Base-by-base conservation (phyloP, 108 stramenopile genomes). In the Nitzschia sp. region DNA sequence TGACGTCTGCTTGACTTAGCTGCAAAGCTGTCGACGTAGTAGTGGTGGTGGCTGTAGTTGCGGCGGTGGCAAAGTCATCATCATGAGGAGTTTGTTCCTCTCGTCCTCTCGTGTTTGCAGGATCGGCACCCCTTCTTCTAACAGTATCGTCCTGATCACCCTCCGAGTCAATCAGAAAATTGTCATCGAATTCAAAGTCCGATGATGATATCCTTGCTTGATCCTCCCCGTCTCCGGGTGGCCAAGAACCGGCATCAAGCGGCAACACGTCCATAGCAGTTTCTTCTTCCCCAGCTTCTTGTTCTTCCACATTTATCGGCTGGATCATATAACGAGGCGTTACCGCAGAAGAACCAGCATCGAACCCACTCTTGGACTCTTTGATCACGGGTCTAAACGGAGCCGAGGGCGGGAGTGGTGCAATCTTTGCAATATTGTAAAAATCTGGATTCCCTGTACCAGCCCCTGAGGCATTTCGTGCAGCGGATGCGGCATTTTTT, bases 381-480 rank as follows among this genome's bases (percentile, higher is more conserved):
- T 58, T 16, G 15, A 52, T 8, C 22, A 48, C 47, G 5, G 58
- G 57, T 25, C 32, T 45, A 9, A 59, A 59, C 13, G 56, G 68
- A n/a, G 58, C 8, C 23, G 68, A 69, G 3, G 31, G 27, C 22
- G 77, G 77, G 5, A 78, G 45, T 17, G 77, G 77, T n/a, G 65
- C 58, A 34, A 72, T 46, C 46, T 68, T 61, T 4, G 11, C 25
- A 22, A 78, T 68, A 11, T n/a, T 27, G 41, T 78, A 53, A 48
- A 78, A 78, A 32, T 78, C 56, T 19, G 77, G 77, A 0, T 53
- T 45, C 27, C 56, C 57, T 1, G 27, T 27, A 4, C 28, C 61
- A 33, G 72, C 64, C 15, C 65, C 72, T 13, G 58, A 26, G 6
- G 61, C 59, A 3, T 48, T 31, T n/a, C 55, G 19, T 19, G 53